Evolutionary conservation across 352 stramenopile genomes (phyloP), one percentile per base, ranked within the genome.

Genomic region (Phytophthora ramorum): DNA sequence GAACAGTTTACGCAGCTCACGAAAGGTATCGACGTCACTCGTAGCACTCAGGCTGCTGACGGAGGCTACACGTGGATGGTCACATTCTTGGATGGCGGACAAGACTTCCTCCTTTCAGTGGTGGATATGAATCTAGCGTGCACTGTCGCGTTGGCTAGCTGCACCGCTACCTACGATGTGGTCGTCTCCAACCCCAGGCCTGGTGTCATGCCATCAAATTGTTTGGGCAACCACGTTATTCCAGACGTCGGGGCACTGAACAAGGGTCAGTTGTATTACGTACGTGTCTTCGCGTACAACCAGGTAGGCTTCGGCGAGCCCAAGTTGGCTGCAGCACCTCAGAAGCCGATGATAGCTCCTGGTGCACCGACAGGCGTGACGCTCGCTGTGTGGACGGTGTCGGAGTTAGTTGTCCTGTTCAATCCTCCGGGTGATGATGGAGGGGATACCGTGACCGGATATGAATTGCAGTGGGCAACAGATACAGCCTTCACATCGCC

Each of bases 281-380:
- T 93, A 19, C 92, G 96, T 7, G 93, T 99, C 19, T 97, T 93
- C 34, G 93, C 96, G 7, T 98, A 98, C 76, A 99, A 99, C 79
- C 81, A 87, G 34, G 62, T 98, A n/a, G 96, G 97, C 8, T 99
- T 96, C 61, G 90, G 93, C 12, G 54, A 89, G 12, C 89, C 92
- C 2, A 71, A 69, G 6, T 58, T 78, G 47, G 85, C 74, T 19
- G 58, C 71, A 1, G 81, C 69, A 48, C 75, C 82, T 1, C 80
- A 93, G 46, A 94, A 92, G 41, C 89, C 85, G 0, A 93, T 97
- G 76, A 79, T 94, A 26, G 87, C 95, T 2, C 81, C 80, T 4
- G 85, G 83, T 9, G 66, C 79, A 3, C 87, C 87, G 6, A 94
- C 81, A 9, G 84, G 82, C 19, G 87, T 95, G 9, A 93, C 77